phyloP scores from a whole-genome alignment of 805 yeast genomes.

The Zygotorulaspora danielsina region DNA sequence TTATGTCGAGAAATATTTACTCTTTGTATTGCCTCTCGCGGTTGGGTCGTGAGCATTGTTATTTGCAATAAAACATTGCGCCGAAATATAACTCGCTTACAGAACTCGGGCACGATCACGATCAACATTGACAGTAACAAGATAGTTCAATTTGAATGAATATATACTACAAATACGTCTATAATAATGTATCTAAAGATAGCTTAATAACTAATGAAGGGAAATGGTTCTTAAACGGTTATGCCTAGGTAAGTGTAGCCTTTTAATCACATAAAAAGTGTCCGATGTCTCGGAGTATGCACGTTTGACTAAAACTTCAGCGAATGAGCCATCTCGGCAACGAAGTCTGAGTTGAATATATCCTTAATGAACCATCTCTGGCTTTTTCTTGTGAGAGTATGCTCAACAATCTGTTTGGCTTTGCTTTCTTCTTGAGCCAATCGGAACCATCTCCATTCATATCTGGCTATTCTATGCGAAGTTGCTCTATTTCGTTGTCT shows the following conservation, averaged over 20 bases:
- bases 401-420: slow-evolving; percentile 30
- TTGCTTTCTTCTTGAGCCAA: slow-evolving; percentile 37
- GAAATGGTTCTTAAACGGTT: too few species aligned
- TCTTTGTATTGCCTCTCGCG: not conserved
- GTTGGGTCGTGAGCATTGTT: not conserved
- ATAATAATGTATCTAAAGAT: too few species aligned
- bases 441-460: slow-evolving; percentile 82
- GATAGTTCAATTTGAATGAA: too few species aligned
- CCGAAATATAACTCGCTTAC: too few species aligned
- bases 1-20: not conserved
- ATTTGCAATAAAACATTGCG: too few species aligned
- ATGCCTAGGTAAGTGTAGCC: too few species aligned
- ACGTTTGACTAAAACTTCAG: slow-evolving; percentile 9
- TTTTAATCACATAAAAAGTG: too few species aligned
- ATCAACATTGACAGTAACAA: too few species aligned
- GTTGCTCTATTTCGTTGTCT: slow-evolving; percentile 41
- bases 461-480: slow-evolving; percentile 86
- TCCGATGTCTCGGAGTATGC: too few species aligned
- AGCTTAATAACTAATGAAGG: too few species aligned
- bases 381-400: slow-evolving; percentile 31
- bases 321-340: slow-evolving; percentile 12
- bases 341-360: slow-evolving; percentile 24
- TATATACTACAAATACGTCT: too few species aligned
- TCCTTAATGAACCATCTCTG: slow-evolving; percentile 30
- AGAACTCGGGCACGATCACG: too few species aligned